Base-by-base conservation (phyloP, 2,329 filamentous ascomycete species). In the Magnaporthiopsis poae region DNA sequence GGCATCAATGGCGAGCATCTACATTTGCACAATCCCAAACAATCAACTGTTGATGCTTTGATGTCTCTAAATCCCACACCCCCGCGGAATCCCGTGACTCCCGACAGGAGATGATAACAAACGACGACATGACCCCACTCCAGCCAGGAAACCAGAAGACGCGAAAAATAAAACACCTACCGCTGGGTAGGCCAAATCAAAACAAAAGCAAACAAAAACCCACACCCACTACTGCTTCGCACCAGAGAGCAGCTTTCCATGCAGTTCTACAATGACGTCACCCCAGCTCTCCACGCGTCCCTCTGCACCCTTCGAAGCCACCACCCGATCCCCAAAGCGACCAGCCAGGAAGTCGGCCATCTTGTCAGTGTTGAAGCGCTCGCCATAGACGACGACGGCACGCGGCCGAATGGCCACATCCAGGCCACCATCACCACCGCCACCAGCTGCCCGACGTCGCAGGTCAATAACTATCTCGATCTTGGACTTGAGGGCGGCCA, bases 281-380 rank as follows among this genome's bases (percentile, higher is more conserved):
- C 81, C 81, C 86, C 86, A 89, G 18, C 74, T 75, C 67, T 77
- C 74, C 5, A 68, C 68, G 8, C 27, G 29, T n/a, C 71, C 72
- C 11, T 69, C 73, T 7, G 74, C 73, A 68, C 79, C 77, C 70
- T 71, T 75, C 70, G 67, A 74, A 68, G 69, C 74, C 69, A 67
- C 75, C 68, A 75, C 73, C n/a, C 65, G 71, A n/a, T 72, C 70
- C 62, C 80, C 76, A 72, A 88, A 78, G 74, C 83, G 81, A 52
- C 82, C 82, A 15, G 79, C 75, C 69, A 95, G 73, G 70, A 90
- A 92, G 66, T 91, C 89, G n/a, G 79, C 80, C 80, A 95, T 88
- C 76, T 91, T 92, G 64, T 81, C 84, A 69, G 87, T 86, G 69
- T 91, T 90, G 75, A 93, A 92, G 68, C 84, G 82, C 77, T 94